These are phyloP conservation scores for peach (Prunus persica) DNA, from an alignment of 306 rosid genomes.

Conservation along the genomic window DNA sequence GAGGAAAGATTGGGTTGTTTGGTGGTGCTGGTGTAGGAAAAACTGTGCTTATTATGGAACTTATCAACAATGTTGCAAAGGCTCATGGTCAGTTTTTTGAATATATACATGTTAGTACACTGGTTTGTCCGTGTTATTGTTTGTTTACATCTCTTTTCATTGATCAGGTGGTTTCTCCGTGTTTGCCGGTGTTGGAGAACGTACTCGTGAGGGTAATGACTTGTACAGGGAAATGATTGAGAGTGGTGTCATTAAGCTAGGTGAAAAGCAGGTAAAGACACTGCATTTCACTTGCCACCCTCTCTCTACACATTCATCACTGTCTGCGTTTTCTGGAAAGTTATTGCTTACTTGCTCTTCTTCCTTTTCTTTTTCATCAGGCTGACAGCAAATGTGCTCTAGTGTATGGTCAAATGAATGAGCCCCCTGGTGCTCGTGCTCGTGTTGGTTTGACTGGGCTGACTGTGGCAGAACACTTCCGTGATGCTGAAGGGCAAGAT, in stretches of 20 bases:
- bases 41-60: slow-evolving; percentile 99
- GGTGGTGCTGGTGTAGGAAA: slow-evolving; percentile 99
- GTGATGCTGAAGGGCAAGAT: slow-evolving; percentile 99
- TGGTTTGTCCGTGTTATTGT: not conserved
- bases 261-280: slow-evolving; percentile 79
- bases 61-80: slow-evolving; percentile 93
- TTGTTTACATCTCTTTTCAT: slow-evolving; percentile 17
- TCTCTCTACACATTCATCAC: not conserved
- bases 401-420: slow-evolving; percentile 98
- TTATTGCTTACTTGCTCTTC: not conserved
- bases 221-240: slow-evolving; percentile 99
- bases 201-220: slow-evolving; percentile 97
- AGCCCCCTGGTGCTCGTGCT: slow-evolving; percentile 99
- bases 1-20: slow-evolving; percentile 97
- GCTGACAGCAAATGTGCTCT: slow-evolving; percentile 97
- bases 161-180: slow-evolving; percentile 96
- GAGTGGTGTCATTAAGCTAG: slow-evolving; percentile 99
- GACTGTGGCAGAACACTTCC: slow-evolving; percentile 97
- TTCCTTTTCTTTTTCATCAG: slow-evolving; percentile 34
- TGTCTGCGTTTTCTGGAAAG: not conserved
- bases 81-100: slow-evolving; percentile 66
- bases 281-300: not conserved
- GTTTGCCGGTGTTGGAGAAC: slow-evolving; percentile 98
- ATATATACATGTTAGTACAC: not conserved
- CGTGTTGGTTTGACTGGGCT: slow-evolving; percentile 98